phyloP scores from a whole-genome alignment of 192 early-diverging fungal genomes.

The Geosiphon pyriformis region DNA sequence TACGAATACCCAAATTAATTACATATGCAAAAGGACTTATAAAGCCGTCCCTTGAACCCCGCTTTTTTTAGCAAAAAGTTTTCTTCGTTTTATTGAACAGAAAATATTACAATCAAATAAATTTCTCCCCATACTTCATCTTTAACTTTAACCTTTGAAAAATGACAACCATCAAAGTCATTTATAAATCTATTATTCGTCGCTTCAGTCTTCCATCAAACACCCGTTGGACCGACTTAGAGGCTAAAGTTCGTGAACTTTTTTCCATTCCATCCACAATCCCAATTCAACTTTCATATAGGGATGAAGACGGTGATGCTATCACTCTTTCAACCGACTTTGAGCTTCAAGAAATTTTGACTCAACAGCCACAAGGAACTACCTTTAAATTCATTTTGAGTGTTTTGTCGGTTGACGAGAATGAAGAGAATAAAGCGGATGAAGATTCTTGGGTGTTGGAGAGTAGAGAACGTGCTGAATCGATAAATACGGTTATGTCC shows the following conservation, averaged over 20 bases:
- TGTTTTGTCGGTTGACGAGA: neutral
- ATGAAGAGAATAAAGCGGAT: no score
- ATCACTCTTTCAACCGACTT: constrained; percentile 14
- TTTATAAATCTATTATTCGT: neutral
- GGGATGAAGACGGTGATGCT: constrained; percentile 4
- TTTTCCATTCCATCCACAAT: neutral
- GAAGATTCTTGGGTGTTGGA: no score
- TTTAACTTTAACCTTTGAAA: no score
- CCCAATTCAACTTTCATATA: neutral
- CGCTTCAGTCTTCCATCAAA: neutral
- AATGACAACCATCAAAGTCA: neutral
- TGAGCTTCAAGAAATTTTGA: constrained; percentile 18
- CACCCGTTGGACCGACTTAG: neutral
- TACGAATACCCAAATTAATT: no score
- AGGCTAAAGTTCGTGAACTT: neutral
- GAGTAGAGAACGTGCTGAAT: no score
- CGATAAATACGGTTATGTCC: neutral
- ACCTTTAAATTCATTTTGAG: neutral
- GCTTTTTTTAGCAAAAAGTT: no score
- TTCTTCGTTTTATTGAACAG: no score
- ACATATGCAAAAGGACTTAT: no score
- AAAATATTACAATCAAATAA: no score
- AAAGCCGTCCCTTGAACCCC: no score
- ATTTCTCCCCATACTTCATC: no score
- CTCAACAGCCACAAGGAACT: neutral